Base-by-base conservation (phyloP, 148 eudicot genomes). In the Vaccinium myrtillus region DNA sequence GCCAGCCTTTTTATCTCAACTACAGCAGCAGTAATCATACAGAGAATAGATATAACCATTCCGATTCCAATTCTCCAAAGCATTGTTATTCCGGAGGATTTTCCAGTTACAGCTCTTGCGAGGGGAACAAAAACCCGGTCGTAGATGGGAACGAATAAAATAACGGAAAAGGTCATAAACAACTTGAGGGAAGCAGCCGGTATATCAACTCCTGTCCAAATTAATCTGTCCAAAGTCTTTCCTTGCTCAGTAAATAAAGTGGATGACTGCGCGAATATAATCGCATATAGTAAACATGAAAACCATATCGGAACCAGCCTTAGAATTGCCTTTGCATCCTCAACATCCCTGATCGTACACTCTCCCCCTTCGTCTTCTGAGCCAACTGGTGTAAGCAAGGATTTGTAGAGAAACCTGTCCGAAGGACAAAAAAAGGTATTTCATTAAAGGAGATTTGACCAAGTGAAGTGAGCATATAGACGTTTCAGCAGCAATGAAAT, bases 251-350 rank as follows among this genome's bases (percentile, higher is more conserved):
- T 87, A 79, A 90, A 89, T 21, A 87, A 71, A 59, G 91, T 90
- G 46, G 86, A 82, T 13, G 85, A 55, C n/a, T 90, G 92, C 9
- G 91, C 87, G 36, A 85, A 87, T 25, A 88, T 82, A 14, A 88
- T 25, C 21, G 85, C 90, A 10, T 87, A 85, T 6, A 69, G 73
- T 23, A 91, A 81, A 81, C 89, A 86, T 0, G 91, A 82, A 8
- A 71, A 9, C 93, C 93, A 90, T 55, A 91, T 84, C 16, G 93
- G 93, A 69, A 90, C 43, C 2, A 91, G 84, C 54, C 90, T 79
- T 5, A 91, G 81, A 54, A 90, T 70, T 63, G 87, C 74, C 63
- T 91, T 91, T 39, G 89, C 90, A 32, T 91, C 90, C 82, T 91
- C 92, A 0, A 91, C 88, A 48, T 90, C 88, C 27, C 25, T 63